Conservation (phyloP, 2,329 filamentous ascomycete genomes). For the Mollisiaceae sp. region DNA sequence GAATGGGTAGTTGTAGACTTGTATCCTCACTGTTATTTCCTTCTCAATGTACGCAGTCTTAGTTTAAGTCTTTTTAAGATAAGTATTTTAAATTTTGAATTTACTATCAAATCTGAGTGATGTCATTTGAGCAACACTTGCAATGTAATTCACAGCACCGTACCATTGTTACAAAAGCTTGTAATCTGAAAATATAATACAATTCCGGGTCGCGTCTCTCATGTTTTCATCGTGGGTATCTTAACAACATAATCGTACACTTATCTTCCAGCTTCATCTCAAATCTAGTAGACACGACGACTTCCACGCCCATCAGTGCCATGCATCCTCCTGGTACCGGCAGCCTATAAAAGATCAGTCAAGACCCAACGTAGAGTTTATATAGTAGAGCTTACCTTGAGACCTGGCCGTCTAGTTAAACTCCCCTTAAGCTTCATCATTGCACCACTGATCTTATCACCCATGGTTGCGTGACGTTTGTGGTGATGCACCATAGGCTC, state of each 20-base stretch:
- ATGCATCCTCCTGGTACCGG: slow-evolving; percentile 74
- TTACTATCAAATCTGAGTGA: too few relatives aligned
- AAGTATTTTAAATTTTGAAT: too few relatives aligned
- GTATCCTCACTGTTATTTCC: too few relatives aligned
- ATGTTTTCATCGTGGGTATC: slow-evolving; percentile 25
- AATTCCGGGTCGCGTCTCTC: slow-evolving; percentile 11
- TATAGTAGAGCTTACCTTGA: slow-evolving; percentile 61
- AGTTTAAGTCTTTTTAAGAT: too few relatives aligned
- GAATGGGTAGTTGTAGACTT: too few relatives aligned
- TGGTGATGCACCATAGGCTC: slow-evolving; percentile 67
- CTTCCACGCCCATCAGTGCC: slow-evolving; percentile 73
- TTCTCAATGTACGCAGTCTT: too few relatives aligned
- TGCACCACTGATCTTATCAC: slow-evolving; percentile 79
- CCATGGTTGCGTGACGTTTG: slow-evolving; percentile 68
- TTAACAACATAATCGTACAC: slow-evolving; percentile 20
- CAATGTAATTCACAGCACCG: neutral
- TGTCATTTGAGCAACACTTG: neutral
- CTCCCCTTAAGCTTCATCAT: slow-evolving; percentile 75
- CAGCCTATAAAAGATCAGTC: slow-evolving; percentile 56
- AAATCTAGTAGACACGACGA: slow-evolving; percentile 40
- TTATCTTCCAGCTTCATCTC: slow-evolving; percentile 1
- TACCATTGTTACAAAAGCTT: slow-evolving; percentile 17
- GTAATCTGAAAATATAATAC: slow-evolving; percentile 24
- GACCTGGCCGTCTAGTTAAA: slow-evolving; percentile 69
- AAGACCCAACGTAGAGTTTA: neutral